Percentiles rank a stretch among this genome's conserved stretches.
These are phyloP conservation scores for Oryza australiensis DNA, from an alignment of 176 grass and related monocot species.

Conservation along the genomic window DNA sequence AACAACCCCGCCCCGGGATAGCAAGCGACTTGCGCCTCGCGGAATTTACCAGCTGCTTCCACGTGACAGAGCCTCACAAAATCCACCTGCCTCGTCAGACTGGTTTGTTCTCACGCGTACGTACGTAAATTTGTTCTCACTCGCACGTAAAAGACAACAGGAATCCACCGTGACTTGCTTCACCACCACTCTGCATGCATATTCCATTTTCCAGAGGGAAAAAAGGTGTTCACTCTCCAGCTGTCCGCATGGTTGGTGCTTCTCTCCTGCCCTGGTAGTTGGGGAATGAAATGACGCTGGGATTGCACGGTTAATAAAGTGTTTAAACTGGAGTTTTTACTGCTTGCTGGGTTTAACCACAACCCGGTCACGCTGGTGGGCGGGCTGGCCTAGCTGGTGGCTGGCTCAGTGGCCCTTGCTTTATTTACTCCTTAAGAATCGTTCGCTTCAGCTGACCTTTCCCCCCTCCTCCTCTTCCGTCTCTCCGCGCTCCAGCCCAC, in stretches of 20 bases:
- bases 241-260: background rate
- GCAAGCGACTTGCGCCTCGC: background rate
- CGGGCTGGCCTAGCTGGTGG: slow-evolving; percentile 1
- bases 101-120: slow-evolving; percentile 35
- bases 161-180: slow-evolving; percentile 23
- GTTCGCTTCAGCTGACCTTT: slow-evolving; percentile 47
- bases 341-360: background rate
- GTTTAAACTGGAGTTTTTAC: background rate
- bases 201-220: too few species aligned
- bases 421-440: slow-evolving; percentile 75
- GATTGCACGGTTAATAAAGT: background rate
- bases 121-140: slow-evolving; percentile 27
- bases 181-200: background rate
- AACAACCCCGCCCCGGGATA: slow-evolving; percentile 13
- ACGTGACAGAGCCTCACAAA: slow-evolving; percentile 46
- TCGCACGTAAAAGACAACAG: slow-evolving; percentile 12
- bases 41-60: slow-evolving; percentile 22
- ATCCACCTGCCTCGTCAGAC: slow-evolving; percentile 39
- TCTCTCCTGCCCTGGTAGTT: background rate
- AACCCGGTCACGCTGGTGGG: background rate
- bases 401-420: slow-evolving; percentile 40
- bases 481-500: slow-evolving; percentile 43
- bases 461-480: background rate
- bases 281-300: background rate
- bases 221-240: background rate